Conservation (phyloP, 495 filamentous ascomycete species). For the Talaromyces liani region DNA sequence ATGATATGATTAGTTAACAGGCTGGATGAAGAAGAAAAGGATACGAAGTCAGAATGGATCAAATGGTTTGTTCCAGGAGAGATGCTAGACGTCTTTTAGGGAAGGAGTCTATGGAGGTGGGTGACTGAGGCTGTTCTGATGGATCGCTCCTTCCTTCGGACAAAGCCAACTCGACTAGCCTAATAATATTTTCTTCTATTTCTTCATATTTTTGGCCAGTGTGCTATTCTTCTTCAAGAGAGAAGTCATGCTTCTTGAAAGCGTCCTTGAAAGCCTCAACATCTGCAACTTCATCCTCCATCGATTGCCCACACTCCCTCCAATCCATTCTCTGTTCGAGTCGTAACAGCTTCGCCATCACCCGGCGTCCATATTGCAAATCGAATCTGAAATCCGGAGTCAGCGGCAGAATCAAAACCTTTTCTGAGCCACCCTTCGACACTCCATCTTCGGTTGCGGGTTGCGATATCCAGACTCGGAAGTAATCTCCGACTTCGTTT, state of each 20-base stretch:
- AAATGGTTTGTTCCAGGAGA: neutral
- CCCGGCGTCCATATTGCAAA: slow-evolving; percentile 62
- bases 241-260: slow-evolving; percentile 85
- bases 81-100: neutral
- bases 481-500: slow-evolving; percentile 61
- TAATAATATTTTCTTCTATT: neutral
- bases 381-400: slow-evolving; percentile 49
- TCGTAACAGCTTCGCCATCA: slow-evolving; percentile 79
- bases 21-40: neutral
- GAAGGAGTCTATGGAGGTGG: neutral
- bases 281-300: slow-evolving; percentile 71
- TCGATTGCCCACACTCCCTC: slow-evolving; percentile 71
- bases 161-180: neutral
- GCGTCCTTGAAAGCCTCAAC: slow-evolving; percentile 72
- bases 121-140: neutral
- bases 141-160: neutral
- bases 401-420: slow-evolving; percentile 44
- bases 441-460: slow-evolving; percentile 12
- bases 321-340: slow-evolving; percentile 69
- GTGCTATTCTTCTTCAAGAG: slow-evolving; percentile 27
- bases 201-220: neutral
- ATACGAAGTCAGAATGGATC: neutral
- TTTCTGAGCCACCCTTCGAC: slow-evolving; percentile 25
- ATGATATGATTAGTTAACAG: neutral
- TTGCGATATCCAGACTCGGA: slow-evolving; percentile 77